Evolutionary conservation across 129 eudicot species (phyloP), one percentile per base, ranked within the genome.

Genomic region (Chrysanthemum lavandulifolium): DNA sequence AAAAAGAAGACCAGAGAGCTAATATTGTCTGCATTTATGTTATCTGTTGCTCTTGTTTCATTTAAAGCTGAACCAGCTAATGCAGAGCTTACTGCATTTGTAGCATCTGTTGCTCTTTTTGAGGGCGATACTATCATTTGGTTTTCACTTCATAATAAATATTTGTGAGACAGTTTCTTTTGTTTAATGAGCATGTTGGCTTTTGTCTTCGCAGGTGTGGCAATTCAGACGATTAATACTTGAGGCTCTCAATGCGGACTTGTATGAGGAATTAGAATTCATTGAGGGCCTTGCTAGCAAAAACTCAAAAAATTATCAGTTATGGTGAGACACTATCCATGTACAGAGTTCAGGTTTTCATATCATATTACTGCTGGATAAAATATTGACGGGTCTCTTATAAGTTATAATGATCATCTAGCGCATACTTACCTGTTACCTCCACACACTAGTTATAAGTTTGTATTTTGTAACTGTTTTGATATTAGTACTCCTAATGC

Each of bases 271-370:
- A 65, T 61, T 95, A 69, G 75, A 83, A 56, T 88, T 82, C 47
- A 83, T 95, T 78, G 97, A 88, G 25, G 75, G 60, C 53, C 81
- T 90, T 81, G 88, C 99, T 45, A 83, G 84, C 82, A 75, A 62
- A 40, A 95, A 86, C 76, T 78, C 96, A 57, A 95, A 95, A 70
- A 95, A 95, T 78, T 95, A 95, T 78, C 99, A 95, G 72, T 80
- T 95, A 82, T 95, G 99, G 99, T 95, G 81, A 72, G 86, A 53
- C 19, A 53, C 33, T 73, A 12, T 74, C 43, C 33, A 43, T 73
- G 13, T 80, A 65, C 60, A 55, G 58, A 6, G 3, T 61, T 69
- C 18, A 56, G 14, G 60, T 55, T 33, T 73, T 27, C 5, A 2
- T 16, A 6, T 40, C 47, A 40, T 40, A 40, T 69, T 71, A 54